Evolutionary conservation across 129 eudicot species (phyloP).

Genomic region (Flaveria linearis): DNA sequence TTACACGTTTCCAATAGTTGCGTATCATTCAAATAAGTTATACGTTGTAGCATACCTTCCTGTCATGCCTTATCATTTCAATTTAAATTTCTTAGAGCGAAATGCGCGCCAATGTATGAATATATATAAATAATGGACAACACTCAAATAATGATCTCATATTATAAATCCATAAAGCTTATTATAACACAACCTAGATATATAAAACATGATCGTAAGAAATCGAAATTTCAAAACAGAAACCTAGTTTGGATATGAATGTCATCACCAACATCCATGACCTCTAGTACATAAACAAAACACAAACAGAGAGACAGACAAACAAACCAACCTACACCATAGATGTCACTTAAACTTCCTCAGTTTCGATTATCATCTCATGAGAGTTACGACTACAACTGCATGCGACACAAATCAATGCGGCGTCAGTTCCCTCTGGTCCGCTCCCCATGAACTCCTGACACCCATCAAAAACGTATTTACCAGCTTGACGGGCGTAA

Average conservation of each 20-base stretch:
- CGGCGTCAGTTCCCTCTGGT: conserved; percentile 15
- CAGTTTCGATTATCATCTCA: not conserved
- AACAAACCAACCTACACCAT: not conserved
- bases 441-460: conserved; percentile 25
- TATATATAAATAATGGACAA: no score
- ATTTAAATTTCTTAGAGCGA: not conserved
- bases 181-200: not conserved
- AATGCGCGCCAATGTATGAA: not conserved
- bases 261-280: not conserved
- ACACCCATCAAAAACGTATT: conserved; percentile 26
- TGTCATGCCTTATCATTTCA: no score
- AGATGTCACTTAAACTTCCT: not conserved
- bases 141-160: no score
- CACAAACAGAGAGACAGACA: not conserved
- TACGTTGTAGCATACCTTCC: no score
- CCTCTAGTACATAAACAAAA: not conserved
- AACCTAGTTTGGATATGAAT: not conserved
- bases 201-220: not conserved
- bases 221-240: not conserved
- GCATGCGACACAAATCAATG: conserved; percentile 19
- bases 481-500: not conserved
- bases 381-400: conserved; percentile 24
- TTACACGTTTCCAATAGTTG: no score
- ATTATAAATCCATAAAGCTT: not conserved
- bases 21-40: not conserved